Conservation (phyloP, 108 stramenopile species). For the Fistulifera pelliculosa region DNA sequence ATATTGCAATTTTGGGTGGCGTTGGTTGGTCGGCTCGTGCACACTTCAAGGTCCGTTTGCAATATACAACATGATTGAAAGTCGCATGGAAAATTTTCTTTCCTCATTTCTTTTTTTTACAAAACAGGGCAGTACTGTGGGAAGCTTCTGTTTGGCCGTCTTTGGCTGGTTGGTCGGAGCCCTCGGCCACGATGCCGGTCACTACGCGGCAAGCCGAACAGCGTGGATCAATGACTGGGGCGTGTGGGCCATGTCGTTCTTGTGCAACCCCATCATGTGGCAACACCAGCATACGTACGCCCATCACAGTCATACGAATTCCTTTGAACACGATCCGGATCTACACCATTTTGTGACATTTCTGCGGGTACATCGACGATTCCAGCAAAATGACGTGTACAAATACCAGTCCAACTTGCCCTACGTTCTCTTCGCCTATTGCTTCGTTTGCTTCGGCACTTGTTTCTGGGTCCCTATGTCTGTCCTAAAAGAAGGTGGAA, state of each 20-base stretch:
- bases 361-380: conserved; percentile 31
- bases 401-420: conserved; percentile 18
- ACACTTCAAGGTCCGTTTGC: conserved; percentile 28
- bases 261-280: conserved; percentile 66
- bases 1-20: conserved; percentile 12
- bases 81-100: neutral
- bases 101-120: neutral
- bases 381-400: conserved; percentile 15
- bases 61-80: neutral
- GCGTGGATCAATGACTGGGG: conserved; percentile 28
- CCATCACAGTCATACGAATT: conserved; percentile 58
- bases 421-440: conserved; percentile 39
- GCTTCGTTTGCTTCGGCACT: conserved; percentile 42
- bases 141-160: conserved; percentile 36
- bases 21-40: conserved; percentile 13
- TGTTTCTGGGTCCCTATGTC: conserved; percentile 42
- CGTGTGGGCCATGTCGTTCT: conserved; percentile 43
- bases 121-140: conserved; percentile 28
- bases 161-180: conserved; percentile 55
- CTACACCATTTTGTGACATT: conserved; percentile 46
- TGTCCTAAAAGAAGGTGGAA: conserved; percentile 17
- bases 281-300: conserved; percentile 68
- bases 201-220: conserved; percentile 34
- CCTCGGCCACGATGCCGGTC: conserved; percentile 59
- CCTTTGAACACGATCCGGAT: conserved; percentile 56